Percentiles rank a stretch among this genome's conserved stretches.
Evolutionary conservation across 192 early-diverging fungal genomes (phyloP).

Genomic region (Paraglomus occultum): DNA sequence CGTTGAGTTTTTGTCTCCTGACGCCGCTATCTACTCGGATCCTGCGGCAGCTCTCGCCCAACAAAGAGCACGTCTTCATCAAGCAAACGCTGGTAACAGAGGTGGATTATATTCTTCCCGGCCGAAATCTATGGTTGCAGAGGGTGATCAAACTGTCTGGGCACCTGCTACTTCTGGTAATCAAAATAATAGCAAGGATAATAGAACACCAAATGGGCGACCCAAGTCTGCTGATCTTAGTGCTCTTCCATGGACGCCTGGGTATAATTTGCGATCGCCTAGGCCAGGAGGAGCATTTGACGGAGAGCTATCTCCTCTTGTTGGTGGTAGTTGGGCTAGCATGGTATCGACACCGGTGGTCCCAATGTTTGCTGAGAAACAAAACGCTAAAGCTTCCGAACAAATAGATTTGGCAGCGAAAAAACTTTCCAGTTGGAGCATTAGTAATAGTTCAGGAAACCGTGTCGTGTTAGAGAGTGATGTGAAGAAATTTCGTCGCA

Average conservation of each 20-base stretch:
- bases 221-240: slow-evolving; percentile 30
- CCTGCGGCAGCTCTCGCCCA: slow-evolving; percentile 27
- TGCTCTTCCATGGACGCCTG: slow-evolving; percentile 28
- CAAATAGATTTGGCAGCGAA: slow-evolving; percentile 37
- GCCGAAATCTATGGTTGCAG: slow-evolving; percentile 29
- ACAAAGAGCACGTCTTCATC: slow-evolving; percentile 24
- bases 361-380: slow-evolving; percentile 30
- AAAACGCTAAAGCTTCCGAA: slow-evolving; percentile 40
- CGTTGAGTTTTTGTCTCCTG: slow-evolving; percentile 29
- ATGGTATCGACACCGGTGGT: slow-evolving; percentile 32
- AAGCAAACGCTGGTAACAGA: slow-evolving; percentile 23
- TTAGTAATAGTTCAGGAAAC: slow-evolving; percentile 31
- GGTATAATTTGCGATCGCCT: slow-evolving; percentile 21
- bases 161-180: slow-evolving; percentile 11
- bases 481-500: slow-evolving; percentile 33
- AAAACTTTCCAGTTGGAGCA: slow-evolving; percentile 30
- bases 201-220: slow-evolving; percentile 29
- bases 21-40: slow-evolving; percentile 24
- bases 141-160: slow-evolving; percentile 30
- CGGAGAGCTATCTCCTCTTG: slow-evolving; percentile 25
- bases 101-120: slow-evolving; percentile 24
- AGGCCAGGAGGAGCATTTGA: slow-evolving; percentile 24
- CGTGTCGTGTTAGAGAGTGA: slow-evolving; percentile 32
- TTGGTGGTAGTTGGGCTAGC: slow-evolving; percentile 31
- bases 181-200: slow-evolving; percentile 21